Evolutionary conservation across 164 flowering plant species (phyloP), one percentile per base, ranked within the genome.

Genomic region (Kalanchoe fedtschenkoi): DNA sequence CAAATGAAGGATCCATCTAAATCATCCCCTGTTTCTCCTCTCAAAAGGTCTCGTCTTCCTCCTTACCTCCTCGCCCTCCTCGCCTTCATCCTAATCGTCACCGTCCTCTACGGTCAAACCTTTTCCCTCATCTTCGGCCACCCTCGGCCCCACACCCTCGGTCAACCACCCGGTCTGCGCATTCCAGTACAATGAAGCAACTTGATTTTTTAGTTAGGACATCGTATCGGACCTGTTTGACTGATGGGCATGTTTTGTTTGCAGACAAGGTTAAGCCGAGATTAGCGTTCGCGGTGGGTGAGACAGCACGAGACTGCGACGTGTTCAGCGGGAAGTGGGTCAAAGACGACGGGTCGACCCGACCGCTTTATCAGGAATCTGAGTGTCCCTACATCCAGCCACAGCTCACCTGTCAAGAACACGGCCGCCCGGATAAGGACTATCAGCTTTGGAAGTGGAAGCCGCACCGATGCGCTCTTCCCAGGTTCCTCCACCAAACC

Each of bases 321-420:
- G 39, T 81, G 63, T 85, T 82, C 69, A 76, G 67, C 11, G 97
- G 96, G 65, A 75, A 68, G 53, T 91, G 97, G 97, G 90, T 88
- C 3, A 46, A 71, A 63, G 97, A 88, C 62, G 77, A 83, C 65
- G 60, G 39, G 66, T 47, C 22, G 54, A 77, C 34, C 53, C 69
- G 81, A 64, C 96, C 96, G 63, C 68, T 76, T 9, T 89, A 88
- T 57, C 73, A 80, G 38, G 95, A 88, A 62, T 64, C 68, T 53
- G 89, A 84, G 62, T 91, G 97, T 62, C 97, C 97, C 21, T 91
- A 88, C 77, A 88, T 91, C 10, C 90, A 82, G 69, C 96, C 95
- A 3, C 97, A 91, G 77, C 59, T 89, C 61, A 87, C 96, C 0
- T 91, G 97, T 60, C 84, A 75, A 58, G 84, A 81, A 42, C 92